Conservation (phyloP, 306 rosid genomes). For the Echinosophora koreensis region DNA sequence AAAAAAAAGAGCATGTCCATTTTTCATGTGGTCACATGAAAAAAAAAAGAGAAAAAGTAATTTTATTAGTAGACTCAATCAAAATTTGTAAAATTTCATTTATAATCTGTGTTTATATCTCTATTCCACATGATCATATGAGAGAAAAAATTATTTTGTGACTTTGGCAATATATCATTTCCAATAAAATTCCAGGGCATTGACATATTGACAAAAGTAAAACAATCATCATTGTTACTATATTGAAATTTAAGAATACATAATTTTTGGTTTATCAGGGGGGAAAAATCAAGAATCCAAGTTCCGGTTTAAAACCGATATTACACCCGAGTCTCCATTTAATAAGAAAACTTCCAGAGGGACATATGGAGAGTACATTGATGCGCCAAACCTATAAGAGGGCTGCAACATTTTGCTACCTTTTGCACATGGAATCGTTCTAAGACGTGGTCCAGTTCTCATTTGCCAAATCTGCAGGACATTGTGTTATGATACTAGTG, state of each 20-base stretch:
- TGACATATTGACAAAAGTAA: neutral
- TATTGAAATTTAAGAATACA: constrained; percentile 29
- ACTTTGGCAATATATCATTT: neutral
- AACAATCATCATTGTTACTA: constrained; percentile 27
- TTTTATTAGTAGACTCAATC: too few species aligned
- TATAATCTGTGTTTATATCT: too few species aligned
- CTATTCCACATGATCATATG: too few species aligned
- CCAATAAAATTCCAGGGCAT: too few species aligned
- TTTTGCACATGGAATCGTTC: constrained; percentile 78
- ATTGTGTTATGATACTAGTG: too few species aligned
- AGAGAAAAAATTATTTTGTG: neutral
- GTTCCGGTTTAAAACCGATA: constrained; percentile 78
- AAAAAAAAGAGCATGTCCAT: too few species aligned
- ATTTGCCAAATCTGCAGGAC: constrained; percentile 93
- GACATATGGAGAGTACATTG: constrained; percentile 69
- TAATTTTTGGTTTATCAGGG: neutral
- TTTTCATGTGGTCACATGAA: too few species aligned
- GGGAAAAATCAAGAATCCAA: constrained; percentile 59
- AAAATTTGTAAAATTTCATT: too few species aligned
- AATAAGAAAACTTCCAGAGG: constrained; percentile 96
- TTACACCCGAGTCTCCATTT: constrained; percentile 91
- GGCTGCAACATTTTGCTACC: constrained; percentile 96
- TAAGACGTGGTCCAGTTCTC: constrained; percentile 97
- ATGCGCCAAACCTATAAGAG: constrained; percentile 83
- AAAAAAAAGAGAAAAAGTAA: too few species aligned